A percentile compares a stretch with the other conserved stretches of the same genome.
These are phyloP conservation scores for Ascochyta fabae DNA, from an alignment of 2,329 filamentous ascomycete species.

Conservation along the genomic window DNA sequence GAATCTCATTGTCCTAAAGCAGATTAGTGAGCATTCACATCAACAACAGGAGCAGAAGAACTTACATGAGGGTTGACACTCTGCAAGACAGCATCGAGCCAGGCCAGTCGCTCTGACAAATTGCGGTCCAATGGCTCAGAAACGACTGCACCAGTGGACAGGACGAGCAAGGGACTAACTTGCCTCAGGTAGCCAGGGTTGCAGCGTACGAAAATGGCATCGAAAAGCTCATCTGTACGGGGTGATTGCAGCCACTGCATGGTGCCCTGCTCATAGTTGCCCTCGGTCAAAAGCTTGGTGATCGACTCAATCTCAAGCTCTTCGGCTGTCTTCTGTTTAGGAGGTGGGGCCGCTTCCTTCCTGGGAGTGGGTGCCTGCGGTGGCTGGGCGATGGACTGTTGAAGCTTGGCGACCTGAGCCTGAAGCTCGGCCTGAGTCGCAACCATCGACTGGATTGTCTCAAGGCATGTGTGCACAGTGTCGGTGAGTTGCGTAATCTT, in stretches of 20 bases:
- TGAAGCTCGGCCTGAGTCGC: constrained; percentile 73
- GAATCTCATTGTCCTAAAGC: constrained; percentile 59
- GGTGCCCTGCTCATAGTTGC: constrained; percentile 56
- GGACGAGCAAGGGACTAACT: constrained; percentile 63
- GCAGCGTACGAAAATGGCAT: constrained; percentile 64
- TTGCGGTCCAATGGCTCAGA: constrained; percentile 63
- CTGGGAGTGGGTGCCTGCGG: constrained; percentile 21
- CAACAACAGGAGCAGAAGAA: not conserved
- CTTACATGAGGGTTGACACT: constrained; percentile 62
- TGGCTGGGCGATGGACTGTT: constrained; percentile 49
- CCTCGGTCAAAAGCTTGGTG: constrained; percentile 66
- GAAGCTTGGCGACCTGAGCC: constrained; percentile 56
- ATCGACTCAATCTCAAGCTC: constrained; percentile 68
- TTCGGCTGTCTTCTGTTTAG: constrained; percentile 56
- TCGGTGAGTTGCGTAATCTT: constrained; percentile 78
- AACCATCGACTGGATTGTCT: constrained; percentile 74
- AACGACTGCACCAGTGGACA: constrained; percentile 69
- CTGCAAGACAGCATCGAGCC: constrained; percentile 63
- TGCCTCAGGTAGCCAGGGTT: constrained; percentile 63
- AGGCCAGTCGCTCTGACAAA: constrained; percentile 61
- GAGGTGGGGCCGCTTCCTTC: constrained; percentile 46
- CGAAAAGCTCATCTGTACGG: constrained; percentile 66
- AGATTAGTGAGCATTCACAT: constrained; percentile 20
- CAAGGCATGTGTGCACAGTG: constrained; percentile 69
- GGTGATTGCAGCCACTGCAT: constrained; percentile 67